These are phyloP conservation scores for Prunus padus DNA, from an alignment of 306 rosid species.

Conservation along the genomic window DNA sequence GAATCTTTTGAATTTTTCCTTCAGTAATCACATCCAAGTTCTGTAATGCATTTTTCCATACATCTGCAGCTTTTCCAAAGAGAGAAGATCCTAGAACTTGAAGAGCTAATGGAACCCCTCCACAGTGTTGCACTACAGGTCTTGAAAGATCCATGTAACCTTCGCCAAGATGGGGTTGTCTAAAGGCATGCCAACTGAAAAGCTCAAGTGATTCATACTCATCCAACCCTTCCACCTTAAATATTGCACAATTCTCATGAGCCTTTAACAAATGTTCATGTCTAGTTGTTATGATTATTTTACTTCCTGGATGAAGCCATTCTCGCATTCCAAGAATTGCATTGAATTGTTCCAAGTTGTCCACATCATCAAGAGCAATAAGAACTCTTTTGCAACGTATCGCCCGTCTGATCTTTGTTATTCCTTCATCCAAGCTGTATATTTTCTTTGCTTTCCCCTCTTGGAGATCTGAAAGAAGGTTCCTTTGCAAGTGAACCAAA, in stretches of 20 bases:
- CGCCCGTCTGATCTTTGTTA: neutral
- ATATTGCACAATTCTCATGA: neutral
- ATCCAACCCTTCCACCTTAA: rapidly evolving
- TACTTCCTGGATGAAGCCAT: neutral
- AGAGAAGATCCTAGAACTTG: no score
- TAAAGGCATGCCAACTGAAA: neutral
- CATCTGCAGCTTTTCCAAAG: no score
- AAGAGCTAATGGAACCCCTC: no score
- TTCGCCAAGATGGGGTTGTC: neutral
- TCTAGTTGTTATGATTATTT: neutral
- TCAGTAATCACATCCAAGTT: no score
- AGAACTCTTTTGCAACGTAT: neutral
- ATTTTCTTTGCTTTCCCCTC: neutral
- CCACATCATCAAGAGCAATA: neutral
- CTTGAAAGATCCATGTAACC: neutral
- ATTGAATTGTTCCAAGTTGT: neutral
- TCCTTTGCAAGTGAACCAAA: neutral
- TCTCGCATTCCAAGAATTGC: neutral
- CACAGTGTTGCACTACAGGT: no score
- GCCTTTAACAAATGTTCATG: neutral
- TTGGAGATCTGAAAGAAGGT: neutral
- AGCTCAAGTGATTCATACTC: neutral
- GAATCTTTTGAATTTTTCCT: no score
- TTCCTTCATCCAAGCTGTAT: neutral
- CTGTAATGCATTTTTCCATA: neutral